Percentiles rank a stretch among this genome's conserved stretches.
These are phyloP conservation scores for Corymbia maculata DNA, from an alignment of 345 rosid species.

Conservation along the genomic window DNA sequence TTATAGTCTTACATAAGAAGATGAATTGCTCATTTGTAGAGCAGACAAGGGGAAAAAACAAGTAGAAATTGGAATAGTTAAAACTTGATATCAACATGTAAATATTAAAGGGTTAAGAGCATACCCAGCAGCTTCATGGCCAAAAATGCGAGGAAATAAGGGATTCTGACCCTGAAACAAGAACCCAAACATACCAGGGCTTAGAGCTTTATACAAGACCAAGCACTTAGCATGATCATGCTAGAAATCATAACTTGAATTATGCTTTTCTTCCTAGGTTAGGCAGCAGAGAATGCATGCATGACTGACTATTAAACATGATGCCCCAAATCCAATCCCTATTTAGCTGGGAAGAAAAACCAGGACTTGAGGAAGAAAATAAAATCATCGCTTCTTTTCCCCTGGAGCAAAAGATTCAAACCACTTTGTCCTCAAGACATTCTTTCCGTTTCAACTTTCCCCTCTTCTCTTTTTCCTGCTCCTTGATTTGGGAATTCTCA, in stretches of 20 bases:
- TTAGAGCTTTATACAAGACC: neutral
- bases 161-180: conserved; percentile 3
- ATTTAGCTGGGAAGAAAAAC: neutral
- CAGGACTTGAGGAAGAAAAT: neutral
- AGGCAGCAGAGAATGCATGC: neutral
- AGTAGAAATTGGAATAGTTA: neutral
- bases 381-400: neutral
- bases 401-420: neutral
- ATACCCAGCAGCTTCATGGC: conserved; percentile 37
- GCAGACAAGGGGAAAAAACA: neutral
- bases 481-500: neutral
- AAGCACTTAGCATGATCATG: neutral
- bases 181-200: neutral
- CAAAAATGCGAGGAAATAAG: conserved; percentile 15
- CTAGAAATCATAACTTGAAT: neutral
- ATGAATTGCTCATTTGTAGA: neutral
- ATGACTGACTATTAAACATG: neutral
- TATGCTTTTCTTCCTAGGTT: neutral
- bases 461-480: neutral
- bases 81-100: neutral
- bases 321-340: neutral
- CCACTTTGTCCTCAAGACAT: neutral
- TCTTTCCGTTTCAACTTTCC: neutral
- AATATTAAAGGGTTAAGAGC: neutral
- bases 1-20: neutral